Base-by-base conservation (phyloP, 2,329 filamentous ascomycete species). In the Fusarium kyushuense region DNA sequence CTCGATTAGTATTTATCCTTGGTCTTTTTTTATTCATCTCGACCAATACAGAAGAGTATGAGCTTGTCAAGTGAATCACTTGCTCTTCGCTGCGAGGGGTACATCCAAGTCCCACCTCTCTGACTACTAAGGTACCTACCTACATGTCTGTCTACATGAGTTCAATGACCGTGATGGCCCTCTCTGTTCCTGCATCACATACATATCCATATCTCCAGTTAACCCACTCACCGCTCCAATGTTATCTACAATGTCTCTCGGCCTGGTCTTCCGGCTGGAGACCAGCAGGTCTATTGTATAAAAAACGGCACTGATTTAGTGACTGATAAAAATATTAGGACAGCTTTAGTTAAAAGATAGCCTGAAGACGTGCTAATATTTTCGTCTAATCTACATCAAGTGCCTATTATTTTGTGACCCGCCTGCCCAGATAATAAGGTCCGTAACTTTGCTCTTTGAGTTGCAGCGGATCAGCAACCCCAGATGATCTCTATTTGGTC, bases 381-480 rank as follows among this genome's bases (percentile, higher is more conserved):
- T n/a, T n/a, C n/a, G n/a, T n/a, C n/a, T n/a, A n/a, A n/a, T n/a
- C n/a, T n/a, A n/a, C n/a, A n/a, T n/a, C n/a, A n/a, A n/a, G n/a
- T n/a, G n/a, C n/a, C n/a, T n/a, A n/a, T n/a, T n/a, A n/a, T n/a
- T n/a, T n/a, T n/a, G n/a, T n/a, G n/a, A n/a, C n/a, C n/a, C n/a
- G n/a, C n/a, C n/a, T n/a, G n/a, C 25, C 38, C 60, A 56, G 43
- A 42, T 19, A 40, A 64, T 46, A 59, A 40, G 35, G 52, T 40
- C 30, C 14, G 32, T 47, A 38, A 32, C 58, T 27, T 59, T 38
- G 54, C 21, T 43, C 58, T 29, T 17, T 53, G 41, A 51, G 55
- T 59, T 48, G 54, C 60, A 64, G 60, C 54, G 27, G 61, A 59
- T 35, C 41, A 30, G 30, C 13, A 23, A 29, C 41, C 30, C 45